Percentiles rank a stretch among this genome's conserved stretches.
Evolutionary conservation across 805 yeast genomes (phyloP).

Genomic region (fission yeast (Schizosaccharomyces pombe)): ASM294v3 CU329670.1:3161001-3161500

Average conservation of each 20-base stretch:
- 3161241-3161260: background rate
- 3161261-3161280: background rate
- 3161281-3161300: background rate
- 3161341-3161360: slow-evolving; percentile 19
- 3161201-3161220: background rate
- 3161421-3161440: slow-evolving; percentile 55
- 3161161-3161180: slow-evolving; percentile 31
- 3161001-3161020: slow-evolving; percentile 41
- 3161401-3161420: slow-evolving; percentile 66
- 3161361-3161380: slow-evolving; percentile 20
- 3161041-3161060: slow-evolving; percentile 27
- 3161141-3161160: slow-evolving; percentile 20
- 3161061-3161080: slow-evolving; percentile 34
- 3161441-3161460: slow-evolving; percentile 30
- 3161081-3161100: slow-evolving; percentile 47
- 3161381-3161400: slow-evolving; percentile 41
- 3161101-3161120: slow-evolving; percentile 40
- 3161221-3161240: background rate
- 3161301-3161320: background rate
- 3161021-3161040: slow-evolving; percentile 50
- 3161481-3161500: slow-evolving; percentile 45
- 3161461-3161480: slow-evolving; percentile 16
- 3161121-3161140: slow-evolving; percentile 38
- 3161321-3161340: slow-evolving; percentile 9
- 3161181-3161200: background rate